phyloP scores from a whole-genome alignment of 139 green algal genomes.

The Closterium sp. region DNA sequence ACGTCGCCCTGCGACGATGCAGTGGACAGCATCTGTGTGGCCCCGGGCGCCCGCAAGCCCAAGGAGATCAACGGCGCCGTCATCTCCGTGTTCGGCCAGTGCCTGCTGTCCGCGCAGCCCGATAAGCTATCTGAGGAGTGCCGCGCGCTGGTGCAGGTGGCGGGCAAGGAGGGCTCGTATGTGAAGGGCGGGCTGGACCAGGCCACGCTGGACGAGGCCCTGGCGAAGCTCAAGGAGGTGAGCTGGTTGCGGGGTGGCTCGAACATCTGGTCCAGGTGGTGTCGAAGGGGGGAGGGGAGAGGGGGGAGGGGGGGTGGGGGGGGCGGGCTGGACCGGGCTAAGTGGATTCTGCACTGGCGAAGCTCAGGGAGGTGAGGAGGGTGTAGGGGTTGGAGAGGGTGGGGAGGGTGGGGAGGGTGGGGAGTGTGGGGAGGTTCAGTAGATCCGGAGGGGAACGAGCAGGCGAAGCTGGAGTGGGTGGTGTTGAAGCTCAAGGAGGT shows the following conservation, averaged over 20 bases:
- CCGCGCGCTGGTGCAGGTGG: conserved; percentile 69
- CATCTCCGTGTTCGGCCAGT: conserved; percentile 68
- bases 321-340: too few species aligned
- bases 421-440: too few species aligned
- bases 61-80: conserved; percentile 36
- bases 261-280: too few species aligned
- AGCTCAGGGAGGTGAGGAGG: too few species aligned
- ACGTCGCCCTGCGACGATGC: conserved; percentile 72
- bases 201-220: conserved; percentile 55
- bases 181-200: conserved; percentile 11
- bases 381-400: too few species aligned
- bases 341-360: too few species aligned
- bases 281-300: too few species aligned
- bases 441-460: too few species aligned
- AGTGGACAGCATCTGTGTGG: conserved; percentile 61
- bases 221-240: conserved; percentile 58
- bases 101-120: conserved; percentile 62
- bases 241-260: conserved; percentile 19
- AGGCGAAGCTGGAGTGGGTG: too few species aligned
- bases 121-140: conserved; percentile 48
- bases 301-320: too few species aligned
- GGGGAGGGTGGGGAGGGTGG: too few species aligned
- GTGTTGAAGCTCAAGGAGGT: too few species aligned
- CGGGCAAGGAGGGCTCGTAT: conserved; percentile 61
- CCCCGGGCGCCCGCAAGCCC: conserved; percentile 10